Conservation (phyloP, 2,329 filamentous ascomycete species). For the Xylaria digitata region DNA sequence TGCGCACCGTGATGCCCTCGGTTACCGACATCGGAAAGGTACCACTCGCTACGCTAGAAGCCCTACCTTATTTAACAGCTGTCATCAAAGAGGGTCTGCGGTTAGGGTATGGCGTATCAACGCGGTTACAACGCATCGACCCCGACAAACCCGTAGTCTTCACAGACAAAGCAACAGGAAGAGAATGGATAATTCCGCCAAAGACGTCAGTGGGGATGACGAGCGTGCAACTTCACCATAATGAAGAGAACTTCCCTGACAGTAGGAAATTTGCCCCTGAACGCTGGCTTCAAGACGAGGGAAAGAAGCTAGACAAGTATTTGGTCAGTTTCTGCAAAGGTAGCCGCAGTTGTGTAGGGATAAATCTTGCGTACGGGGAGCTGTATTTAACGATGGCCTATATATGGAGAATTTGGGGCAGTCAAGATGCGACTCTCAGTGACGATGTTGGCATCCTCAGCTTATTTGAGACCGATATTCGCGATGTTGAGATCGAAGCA, state of each 20-base stretch:
- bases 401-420: constrained; percentile 26
- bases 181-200: constrained; percentile 28
- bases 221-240: constrained; percentile 24
- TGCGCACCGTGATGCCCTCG: constrained; percentile 23
- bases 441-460: constrained; percentile 21
- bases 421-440: constrained; percentile 5
- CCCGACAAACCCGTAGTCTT: constrained; percentile 23
- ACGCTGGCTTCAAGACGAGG: constrained; percentile 27
- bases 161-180: constrained; percentile 16
- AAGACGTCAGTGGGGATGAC: constrained; percentile 29
- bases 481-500: constrained; percentile 26
- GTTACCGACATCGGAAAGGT: constrained; percentile 17
- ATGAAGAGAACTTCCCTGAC: constrained; percentile 28
- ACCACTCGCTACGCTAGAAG: constrained; percentile 21
- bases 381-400: constrained; percentile 19
- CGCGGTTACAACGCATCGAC: constrained; percentile 24
- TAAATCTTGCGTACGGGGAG: constrained; percentile 29
- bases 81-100: constrained; percentile 28
- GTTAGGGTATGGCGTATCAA: constrained; percentile 22
- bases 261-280: constrained; percentile 29
- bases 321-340: constrained; percentile 35
- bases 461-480: constrained; percentile 19
- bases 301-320: constrained; percentile 31
- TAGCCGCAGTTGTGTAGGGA: constrained; percentile 30
- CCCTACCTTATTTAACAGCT: constrained; percentile 25